Evolutionary conservation across 108 stramenopile genomes (phyloP).

Genomic region (Halocafeteria seosinensis): DNA sequence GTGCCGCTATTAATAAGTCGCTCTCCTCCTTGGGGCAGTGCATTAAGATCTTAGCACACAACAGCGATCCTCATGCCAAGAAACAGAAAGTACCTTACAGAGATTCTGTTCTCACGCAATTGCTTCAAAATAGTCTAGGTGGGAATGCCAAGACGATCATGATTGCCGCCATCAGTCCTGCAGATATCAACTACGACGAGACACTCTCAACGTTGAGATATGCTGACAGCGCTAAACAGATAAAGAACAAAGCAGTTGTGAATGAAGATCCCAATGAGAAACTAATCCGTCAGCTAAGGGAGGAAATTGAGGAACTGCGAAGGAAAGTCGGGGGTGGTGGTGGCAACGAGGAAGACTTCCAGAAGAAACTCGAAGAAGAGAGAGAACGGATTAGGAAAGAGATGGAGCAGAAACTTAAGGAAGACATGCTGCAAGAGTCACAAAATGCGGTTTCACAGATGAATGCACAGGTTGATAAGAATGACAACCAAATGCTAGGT

Average conservation of each 20-base stretch:
- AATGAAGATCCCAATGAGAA: slow-evolving; percentile 26
- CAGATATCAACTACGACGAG: slow-evolving; percentile 14
- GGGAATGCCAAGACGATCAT: slow-evolving; percentile 22
- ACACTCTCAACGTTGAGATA: slow-evolving; percentile 22
- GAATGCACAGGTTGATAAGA: neutral
- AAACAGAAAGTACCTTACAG: slow-evolving; percentile 12
- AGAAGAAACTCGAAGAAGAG: neutral
- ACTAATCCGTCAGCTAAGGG: slow-evolving; percentile 21
- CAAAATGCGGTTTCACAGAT: neutral
- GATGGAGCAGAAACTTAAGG: slow-evolving; percentile 1
- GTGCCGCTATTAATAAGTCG: slow-evolving; percentile 14
- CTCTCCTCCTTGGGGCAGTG: slow-evolving; percentile 24
- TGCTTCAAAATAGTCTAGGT: slow-evolving; percentile 15
- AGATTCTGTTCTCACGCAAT: slow-evolving; percentile 13
- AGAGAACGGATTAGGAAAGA: neutral
- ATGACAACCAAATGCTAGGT: neutral
- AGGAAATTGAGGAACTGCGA: slow-evolving; percentile 21
- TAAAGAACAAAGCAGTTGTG: slow-evolving; percentile 25
- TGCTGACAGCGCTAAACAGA: slow-evolving; percentile 22
- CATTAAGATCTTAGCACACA: slow-evolving; percentile 8
- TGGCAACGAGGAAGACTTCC: neutral
- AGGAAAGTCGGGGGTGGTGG: neutral
- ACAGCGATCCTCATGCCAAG: slow-evolving; percentile 5
- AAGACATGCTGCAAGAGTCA: neutral
- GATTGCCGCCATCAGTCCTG: slow-evolving; percentile 15